These are phyloP conservation scores for Backusella luteola DNA, from an alignment of 192 early-diverging fungal species.

Conservation along the genomic window DNA sequence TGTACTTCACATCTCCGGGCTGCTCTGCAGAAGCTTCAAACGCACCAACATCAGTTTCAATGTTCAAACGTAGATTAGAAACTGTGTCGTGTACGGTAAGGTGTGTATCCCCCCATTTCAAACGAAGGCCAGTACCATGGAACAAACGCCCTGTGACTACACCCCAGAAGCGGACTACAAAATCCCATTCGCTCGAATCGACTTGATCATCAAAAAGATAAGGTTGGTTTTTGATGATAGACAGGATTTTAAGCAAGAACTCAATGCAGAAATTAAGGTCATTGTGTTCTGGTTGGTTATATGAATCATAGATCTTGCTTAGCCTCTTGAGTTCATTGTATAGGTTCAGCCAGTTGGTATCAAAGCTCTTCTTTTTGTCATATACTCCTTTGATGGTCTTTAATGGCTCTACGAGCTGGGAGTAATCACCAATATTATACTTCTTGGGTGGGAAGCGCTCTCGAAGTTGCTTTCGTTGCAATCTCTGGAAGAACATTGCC, in stretches of 20 bases:
- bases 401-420: background rate
- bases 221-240: background rate
- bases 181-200: slow-evolving; percentile 6
- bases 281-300: background rate
- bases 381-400: background rate
- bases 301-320: background rate
- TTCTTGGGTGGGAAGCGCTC: background rate
- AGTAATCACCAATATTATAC: background rate
- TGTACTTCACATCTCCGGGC: background rate
- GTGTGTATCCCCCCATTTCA: background rate
- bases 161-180: background rate
- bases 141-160: background rate
- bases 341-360: background rate
- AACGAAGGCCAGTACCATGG: background rate
- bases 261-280: background rate
- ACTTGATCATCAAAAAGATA: background rate
- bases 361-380: background rate
- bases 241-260: background rate
- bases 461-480: background rate
- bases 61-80: background rate
- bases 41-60: background rate
- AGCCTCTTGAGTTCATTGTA: background rate
- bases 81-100: background rate
- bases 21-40: background rate
- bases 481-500: background rate